Conservation (phyloP, 1,284 basidiomycete genomes). For the Cutaneotrichosporon cavernicola region DNA sequence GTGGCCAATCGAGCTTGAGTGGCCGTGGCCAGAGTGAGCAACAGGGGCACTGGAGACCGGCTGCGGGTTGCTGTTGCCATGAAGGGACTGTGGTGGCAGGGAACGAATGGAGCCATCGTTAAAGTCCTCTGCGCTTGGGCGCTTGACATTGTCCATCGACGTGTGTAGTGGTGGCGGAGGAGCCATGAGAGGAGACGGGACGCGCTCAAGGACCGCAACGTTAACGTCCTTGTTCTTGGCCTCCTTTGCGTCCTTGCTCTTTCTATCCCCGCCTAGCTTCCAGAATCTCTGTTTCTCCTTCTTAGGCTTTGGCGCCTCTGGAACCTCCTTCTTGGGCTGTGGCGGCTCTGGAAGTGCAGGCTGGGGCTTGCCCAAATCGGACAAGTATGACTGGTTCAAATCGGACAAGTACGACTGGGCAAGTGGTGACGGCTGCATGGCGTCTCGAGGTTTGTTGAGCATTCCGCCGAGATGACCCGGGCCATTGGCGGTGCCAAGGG, state of each 20-base stretch:
- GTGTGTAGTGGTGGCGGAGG: conserved; percentile 1
- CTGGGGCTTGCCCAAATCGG: conserved; percentile 10
- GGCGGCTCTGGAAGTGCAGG: conserved; percentile 1
- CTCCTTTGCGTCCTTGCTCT: conserved; percentile 14
- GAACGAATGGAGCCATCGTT: conserved; percentile 12
- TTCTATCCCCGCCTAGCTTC: conserved; percentile 14
- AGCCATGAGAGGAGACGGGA: not conserved
- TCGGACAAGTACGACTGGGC: conserved; percentile 19
- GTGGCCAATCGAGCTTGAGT: conserved; percentile 25
- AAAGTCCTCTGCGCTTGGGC: conserved; percentile 27
- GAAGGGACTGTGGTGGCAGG: not conserved
- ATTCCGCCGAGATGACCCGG: conserved; percentile 11
- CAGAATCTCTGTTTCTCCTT: conserved; percentile 26
- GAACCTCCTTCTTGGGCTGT: conserved; percentile 18
- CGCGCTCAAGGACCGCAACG: not conserved
- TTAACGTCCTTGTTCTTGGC: conserved; percentile 4
- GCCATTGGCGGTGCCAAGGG: not conserved
- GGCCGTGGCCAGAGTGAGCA: conserved; percentile 18
- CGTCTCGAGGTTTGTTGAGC: conserved; percentile 19
- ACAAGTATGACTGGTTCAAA: conserved; percentile 16
- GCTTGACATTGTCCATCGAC: conserved; percentile 14
- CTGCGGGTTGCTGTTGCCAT: not conserved
- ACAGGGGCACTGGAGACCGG: not conserved
- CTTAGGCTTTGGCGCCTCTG: conserved; percentile 7
- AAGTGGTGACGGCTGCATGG: conserved; percentile 18